These are phyloP conservation scores for Nigrospora sphaerica DNA, from an alignment of 2,329 filamentous ascomycete genomes.

Conservation along the genomic window DNA sequence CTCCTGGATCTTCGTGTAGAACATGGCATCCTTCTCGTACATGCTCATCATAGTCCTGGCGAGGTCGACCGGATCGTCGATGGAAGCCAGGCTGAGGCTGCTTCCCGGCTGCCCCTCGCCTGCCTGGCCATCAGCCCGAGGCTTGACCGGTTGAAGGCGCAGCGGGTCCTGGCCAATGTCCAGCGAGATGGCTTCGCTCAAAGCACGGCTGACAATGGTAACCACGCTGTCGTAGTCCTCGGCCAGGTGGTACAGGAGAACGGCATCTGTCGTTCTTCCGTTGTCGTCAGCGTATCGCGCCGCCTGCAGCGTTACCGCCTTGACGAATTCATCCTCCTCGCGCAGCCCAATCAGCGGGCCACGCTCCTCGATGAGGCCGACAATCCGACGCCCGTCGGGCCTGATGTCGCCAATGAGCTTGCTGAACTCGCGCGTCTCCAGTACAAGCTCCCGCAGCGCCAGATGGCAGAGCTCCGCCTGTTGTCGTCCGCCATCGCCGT, in stretches of 20 bases:
- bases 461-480: slow-evolving; percentile 84
- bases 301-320: slow-evolving; percentile 86
- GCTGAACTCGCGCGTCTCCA: slow-evolving; percentile 96
- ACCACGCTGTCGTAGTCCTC: slow-evolving; percentile 96
- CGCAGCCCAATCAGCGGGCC: slow-evolving; percentile 72
- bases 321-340: slow-evolving; percentile 78
- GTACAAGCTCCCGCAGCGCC: slow-evolving; percentile 82
- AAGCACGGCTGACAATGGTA: slow-evolving; percentile 76
- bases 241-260: slow-evolving; percentile 88
- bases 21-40: slow-evolving; percentile 56
- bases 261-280: slow-evolving; percentile 86
- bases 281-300: slow-evolving; percentile 91
- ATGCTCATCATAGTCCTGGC: slow-evolving; percentile 56
- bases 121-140: slow-evolving; percentile 43
- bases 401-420: slow-evolving; percentile 87
- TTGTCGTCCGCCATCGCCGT: slow-evolving; percentile 64
- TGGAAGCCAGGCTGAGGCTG: slow-evolving; percentile 54
- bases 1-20: slow-evolving; percentile 49
- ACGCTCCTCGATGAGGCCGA: slow-evolving; percentile 81
- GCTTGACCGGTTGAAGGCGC: slow-evolving; percentile 73
- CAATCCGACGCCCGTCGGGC: slow-evolving; percentile 76
- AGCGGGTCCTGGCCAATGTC: slow-evolving; percentile 78
- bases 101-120: slow-evolving; percentile 35
- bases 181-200: slow-evolving; percentile 82
- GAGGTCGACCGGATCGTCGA: slow-evolving; percentile 54